Evolutionary conservation across 2,329 filamentous ascomycete genomes (phyloP), one percentile per base, ranked within the genome.

Genomic region (Fusarium hostae): DNA sequence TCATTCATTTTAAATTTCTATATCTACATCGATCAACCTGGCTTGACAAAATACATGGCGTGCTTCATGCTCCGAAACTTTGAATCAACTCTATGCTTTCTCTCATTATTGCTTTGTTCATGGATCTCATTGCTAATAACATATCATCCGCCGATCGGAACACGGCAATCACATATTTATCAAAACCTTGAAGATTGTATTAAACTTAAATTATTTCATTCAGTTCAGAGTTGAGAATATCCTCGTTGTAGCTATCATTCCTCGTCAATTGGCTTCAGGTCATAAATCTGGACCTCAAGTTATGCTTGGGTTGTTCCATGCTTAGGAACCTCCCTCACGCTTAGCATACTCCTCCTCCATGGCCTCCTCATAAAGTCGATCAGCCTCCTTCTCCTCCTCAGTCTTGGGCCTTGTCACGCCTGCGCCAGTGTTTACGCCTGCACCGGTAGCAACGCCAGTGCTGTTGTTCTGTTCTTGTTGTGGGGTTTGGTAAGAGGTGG

Each of bases 281-380:
- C 37, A 15, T 55, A 9, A 43, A 22, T 28, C 9, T 34, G 18
- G 5, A 30, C 22, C 15, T n/a, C 8, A 4, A 41, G 20, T 18
- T 35, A 15, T 10, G 26, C 13, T 20, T 6, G 11, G 40, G 11
- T 24, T 7, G 24, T 35, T 5, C 20, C 30, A 20, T 13, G 15
- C 65, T 63, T 54, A 87, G 20, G 84, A 81, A 32, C 86, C 86
- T 10, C 86, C 86, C 56, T 87, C 86, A 40, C 85, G 78, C 81
- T 87, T 88, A 47, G 86, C 86, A 68, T 87, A 88, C 77, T 87
- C 86, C 45, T 88, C 86, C 80, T 88, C 86, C 76, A 88, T 87
- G 7, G 80, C 77, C 77, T 87, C 86, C 66, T 87, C 85, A 57
- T 88, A 88, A 43, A 82, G 61, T 28, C 82, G 76, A 70, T 88